Evolutionary conservation across 768 basidiomycete genomes (phyloP).

Genomic region (Boletus sp.): DNA sequence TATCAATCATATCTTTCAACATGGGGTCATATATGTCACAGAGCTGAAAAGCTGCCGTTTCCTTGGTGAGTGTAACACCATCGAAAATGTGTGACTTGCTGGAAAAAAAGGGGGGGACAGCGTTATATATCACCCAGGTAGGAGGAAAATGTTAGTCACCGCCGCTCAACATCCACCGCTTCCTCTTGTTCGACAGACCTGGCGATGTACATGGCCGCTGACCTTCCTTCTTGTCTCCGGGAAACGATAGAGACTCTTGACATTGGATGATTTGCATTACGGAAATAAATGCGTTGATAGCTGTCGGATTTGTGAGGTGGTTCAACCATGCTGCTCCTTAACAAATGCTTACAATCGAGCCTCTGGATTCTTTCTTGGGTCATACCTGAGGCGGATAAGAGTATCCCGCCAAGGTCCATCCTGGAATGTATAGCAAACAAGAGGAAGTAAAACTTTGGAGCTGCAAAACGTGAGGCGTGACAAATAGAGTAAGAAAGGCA

Average conservation of each 20-base stretch:
- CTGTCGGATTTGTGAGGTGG: constrained; percentile 40
- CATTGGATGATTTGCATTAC: constrained; percentile 81
- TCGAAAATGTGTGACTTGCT: constrained; percentile 87
- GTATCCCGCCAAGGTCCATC: constrained; percentile 96
- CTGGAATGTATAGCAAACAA: constrained; percentile 83
- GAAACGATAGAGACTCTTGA: constrained; percentile 72
- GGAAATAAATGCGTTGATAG: constrained; percentile 89
- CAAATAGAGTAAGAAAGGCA: background rate
- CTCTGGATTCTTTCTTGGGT: constrained; percentile 71
- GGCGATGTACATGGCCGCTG: constrained; percentile 19
- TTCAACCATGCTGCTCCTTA: background rate
- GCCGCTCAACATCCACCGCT: constrained; percentile 29
- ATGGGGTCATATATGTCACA: constrained; percentile 89
- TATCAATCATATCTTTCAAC: constrained; percentile 76
- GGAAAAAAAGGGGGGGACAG: background rate
- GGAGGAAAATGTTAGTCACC: constrained; percentile 18
- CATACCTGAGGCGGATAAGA: constrained; percentile 81
- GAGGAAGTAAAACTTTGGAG: constrained; percentile 75
- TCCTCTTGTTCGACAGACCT: constrained; percentile 35
- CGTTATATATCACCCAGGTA: background rate
- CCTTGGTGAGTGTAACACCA: constrained; percentile 71
- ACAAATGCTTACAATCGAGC: constrained; percentile 66
- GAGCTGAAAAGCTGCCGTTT: constrained; percentile 91
- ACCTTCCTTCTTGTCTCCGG: constrained; percentile 51
- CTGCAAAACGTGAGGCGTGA: constrained; percentile 37